Base-by-base conservation (phyloP, 1,139 yeast genomes). In the Debaryomyces psychrophilus region DNA sequence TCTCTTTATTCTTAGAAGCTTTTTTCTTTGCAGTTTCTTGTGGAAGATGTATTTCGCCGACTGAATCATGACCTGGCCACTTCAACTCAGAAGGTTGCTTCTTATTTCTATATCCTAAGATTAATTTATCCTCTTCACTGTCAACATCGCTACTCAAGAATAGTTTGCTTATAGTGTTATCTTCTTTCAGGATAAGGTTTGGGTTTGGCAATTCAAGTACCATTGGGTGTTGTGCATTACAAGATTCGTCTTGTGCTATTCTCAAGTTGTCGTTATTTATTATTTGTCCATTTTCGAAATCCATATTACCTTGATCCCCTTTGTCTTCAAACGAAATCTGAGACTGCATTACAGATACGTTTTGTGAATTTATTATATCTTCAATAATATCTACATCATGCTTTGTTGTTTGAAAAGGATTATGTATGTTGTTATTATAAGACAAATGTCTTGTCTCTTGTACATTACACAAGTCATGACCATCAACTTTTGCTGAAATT, bases 31-130 rank as follows among this genome's bases (percentile, higher is more conserved):
- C 25, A 11, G 33, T 20, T 11, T 11, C 22, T 28, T 9, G 14
- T 9, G 12, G 23, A 5, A 20, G 12, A 11, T 22, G 8, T 6
- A 27, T 37, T 6, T 18, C 33, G 15, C 15, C 41, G n/a, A 37
- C 18, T 12, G 41, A 37, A 37, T 37, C 26, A 37, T 37, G 34
- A 5, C 41, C 41, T n/a, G 41, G 41, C 41, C 41, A 37, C 18
- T 28, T 37, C 11, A 37, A 8, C n/a, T 28, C 34, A 3, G 33
- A 29, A 12, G 14, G 15, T 29, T 15, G 18, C 5, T 17, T 29
- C 11, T 29, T 29, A 29, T 17, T 12, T 12, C 33, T 29, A 29
- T 12, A 29, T 29, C 12, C 33, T 14, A 29, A 29, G 15, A 29
- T 14, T 29, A 14, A 17, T 14, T 9, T 14, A 14, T 29, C 33